Evolutionary conservation across 257 asterid species (phyloP).

Genomic region (Salvia miltiorrhiza): DNA sequence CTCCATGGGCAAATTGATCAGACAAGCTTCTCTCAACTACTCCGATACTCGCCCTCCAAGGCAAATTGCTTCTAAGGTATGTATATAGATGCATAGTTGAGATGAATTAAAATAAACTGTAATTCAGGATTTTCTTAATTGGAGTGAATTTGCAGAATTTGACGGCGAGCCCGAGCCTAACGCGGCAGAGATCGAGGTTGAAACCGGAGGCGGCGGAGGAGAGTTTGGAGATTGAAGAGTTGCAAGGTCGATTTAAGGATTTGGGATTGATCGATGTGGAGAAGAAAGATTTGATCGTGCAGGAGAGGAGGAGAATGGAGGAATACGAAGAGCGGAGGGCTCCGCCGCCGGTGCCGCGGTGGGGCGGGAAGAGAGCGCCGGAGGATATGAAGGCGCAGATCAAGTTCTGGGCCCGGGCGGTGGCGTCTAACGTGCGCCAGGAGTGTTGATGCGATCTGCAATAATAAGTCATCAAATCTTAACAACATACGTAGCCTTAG

Average conservation of each 20-base stretch:
- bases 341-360: conserved; percentile 36
- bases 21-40: conserved; percentile 57
- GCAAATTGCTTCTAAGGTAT: conserved; percentile 26
- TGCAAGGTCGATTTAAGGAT: conserved; percentile 41
- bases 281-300: conserved; percentile 15
- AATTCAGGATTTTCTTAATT: no score
- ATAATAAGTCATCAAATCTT: neutral
- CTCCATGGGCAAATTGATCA: conserved; percentile 57
- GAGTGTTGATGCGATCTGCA: conserved; percentile 33
- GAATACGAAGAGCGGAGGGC: conserved; percentile 14
- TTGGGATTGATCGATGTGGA: conserved; percentile 34
- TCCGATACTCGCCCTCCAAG: conserved; percentile 36
- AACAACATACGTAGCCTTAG: neutral
- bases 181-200: conserved; percentile 33
- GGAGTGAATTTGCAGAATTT: conserved; percentile 33
- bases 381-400: conserved; percentile 85
- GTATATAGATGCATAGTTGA: no score
- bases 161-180: conserved; percentile 29
- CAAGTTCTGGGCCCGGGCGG: conserved; percentile 93
- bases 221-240: conserved; percentile 33
- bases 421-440: conserved; percentile 88
- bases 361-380: conserved; percentile 46
- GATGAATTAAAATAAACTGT: no score
- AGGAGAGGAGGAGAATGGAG: conserved; percentile 17
- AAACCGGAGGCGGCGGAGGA: conserved; percentile 9